Evolutionary conservation across 2,329 filamentous ascomycete genomes (phyloP), one percentile per base, ranked within the genome.

Genomic region (Sporothrix protearum): DNA sequence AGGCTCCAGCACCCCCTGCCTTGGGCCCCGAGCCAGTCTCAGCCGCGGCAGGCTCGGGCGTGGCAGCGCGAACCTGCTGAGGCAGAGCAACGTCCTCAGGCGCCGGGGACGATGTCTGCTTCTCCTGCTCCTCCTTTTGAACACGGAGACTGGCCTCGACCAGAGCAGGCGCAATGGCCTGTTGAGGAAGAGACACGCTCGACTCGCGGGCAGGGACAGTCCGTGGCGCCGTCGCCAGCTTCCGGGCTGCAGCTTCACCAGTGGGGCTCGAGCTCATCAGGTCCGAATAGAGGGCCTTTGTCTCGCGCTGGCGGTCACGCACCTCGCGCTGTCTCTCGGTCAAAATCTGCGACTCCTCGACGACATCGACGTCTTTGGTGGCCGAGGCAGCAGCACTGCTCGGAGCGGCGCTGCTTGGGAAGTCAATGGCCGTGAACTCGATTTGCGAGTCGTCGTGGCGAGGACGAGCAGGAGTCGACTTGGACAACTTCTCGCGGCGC

Each of bases 381-480:
- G 14, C 55, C 0, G 53, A 49, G 2, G 85, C n/a, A 12, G 22
- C 22, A 9, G 81, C 80, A 4, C 47, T 84, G 81, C 85, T 79
- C 2, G 71, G 33, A 5, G 45, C 14, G 2, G 33, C 28, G 1
- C 42, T n/a, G 4, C n/a, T n/a, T n/a, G 89, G 88, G 14, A 89
- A 88, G 39, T 87, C 85, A 63, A 95, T 90, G 0, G 88, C 82
- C 2, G 90, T 88, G 76, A 96, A 96, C 57, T 92, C 86, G 33
- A 96, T 86, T 77, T 96, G 93, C 0, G 93, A 96, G 79, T 96
- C 87, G 73, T 97, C 88, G 76, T 97, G 93, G 45, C 91, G 88
- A 36, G 90, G 83, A 72, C 86, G 87, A 22, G 85, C 83, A 63
- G 75, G 72, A 0, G 72, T 80, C 16, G 78, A 75, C 33, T 73